Evolutionary conservation across 164 flowering plant species (phyloP).

Genomic region (Berberis vulgaris): DNA sequence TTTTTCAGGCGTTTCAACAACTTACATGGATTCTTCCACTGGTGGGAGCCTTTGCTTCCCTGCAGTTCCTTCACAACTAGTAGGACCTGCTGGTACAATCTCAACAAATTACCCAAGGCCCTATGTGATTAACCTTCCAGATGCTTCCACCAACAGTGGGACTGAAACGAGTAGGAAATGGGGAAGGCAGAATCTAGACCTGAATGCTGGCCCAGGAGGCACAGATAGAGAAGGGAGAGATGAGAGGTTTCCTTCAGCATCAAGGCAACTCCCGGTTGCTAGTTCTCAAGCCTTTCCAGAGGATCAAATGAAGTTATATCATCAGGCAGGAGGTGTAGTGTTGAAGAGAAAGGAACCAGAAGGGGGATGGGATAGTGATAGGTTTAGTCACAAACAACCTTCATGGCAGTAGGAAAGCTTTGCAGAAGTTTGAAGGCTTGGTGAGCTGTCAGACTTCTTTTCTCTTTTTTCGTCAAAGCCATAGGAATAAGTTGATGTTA

Average conservation of each 20-base stretch:
- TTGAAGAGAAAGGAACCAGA: constrained; percentile 49
- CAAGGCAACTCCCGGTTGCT: constrained; percentile 48
- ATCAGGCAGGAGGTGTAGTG: constrained; percentile 38
- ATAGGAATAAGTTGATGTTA: too few species aligned
- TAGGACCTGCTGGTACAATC: constrained; percentile 39
- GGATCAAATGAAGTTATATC: constrained; percentile 52
- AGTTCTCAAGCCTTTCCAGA: constrained; percentile 48
- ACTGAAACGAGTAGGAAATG: constrained; percentile 54
- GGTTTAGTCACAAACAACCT: constrained; percentile 27
- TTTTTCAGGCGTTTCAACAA: constrained; percentile 48
- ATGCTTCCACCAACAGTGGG: constrained; percentile 24
- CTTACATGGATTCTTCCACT: constrained; percentile 51
- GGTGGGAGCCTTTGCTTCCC: constrained; percentile 28
- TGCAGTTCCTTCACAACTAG: constrained; percentile 15
- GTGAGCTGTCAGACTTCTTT: constrained; percentile 6
- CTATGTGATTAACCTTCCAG: constrained; percentile 47
- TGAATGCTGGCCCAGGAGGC: constrained; percentile 78
- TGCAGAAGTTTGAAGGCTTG: constrained; percentile 4
- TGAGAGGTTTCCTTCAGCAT: constrained; percentile 35
- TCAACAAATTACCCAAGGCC: constrained; percentile 60
- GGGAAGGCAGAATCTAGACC: constrained; percentile 67
- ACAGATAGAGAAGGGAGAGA: constrained; percentile 57
- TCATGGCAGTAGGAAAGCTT: constrained; percentile 34
- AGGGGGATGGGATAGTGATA: constrained; percentile 44
- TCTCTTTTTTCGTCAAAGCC: too few species aligned